Evolutionary conservation across 805 yeast genomes (phyloP), one percentile per base, ranked within the genome.

Genomic region (Kuraishia capsulata): DNA sequence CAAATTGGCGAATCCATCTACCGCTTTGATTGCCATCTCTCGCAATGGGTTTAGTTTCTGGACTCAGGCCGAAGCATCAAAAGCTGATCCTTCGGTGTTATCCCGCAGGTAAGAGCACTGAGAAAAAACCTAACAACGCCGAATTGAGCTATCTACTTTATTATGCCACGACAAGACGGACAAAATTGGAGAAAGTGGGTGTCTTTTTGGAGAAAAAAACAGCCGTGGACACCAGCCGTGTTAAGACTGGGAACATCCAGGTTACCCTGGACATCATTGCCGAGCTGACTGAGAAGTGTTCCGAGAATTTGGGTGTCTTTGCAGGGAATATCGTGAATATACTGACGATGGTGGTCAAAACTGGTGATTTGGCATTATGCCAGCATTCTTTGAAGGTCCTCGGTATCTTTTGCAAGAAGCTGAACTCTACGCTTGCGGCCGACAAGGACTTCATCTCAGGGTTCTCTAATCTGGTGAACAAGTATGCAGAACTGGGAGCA

Each of bases 51-150:
- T 23, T 23, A 28, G 17, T 28, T 28, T 6, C 17, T 5, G 31
- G 16, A 28, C 24, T 35, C 16, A 34, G 14, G 33, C 84, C 95
- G 2, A 89, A 90, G 56, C 97, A 89, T 58, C 97, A 89, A 59
- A 79, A 85, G 52, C 69, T 89, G 51, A 84, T 92, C 29, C 72
- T 82, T 37, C 95, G 86, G 57, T 92, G 97, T 64, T 90, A 90
- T 57, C 97, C 96, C 4, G 74, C 92, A 2, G 96, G 97, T 2
- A 71, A 87, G 43, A 81, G 78, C 5, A 71, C 73, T 4, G 97
- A 89, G 52, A 89, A 89, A 62, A 81, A 82, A 50, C 95, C 98
- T 13, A 89, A 90, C 56, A 78, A 95, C 2, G 86, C 95, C 17
- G 97, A 92, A 56, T 69, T 94, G 35, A 81, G 94, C 42, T 87